Conservation (phyloP, 257 asterid genomes). For the Solanum tacnaense region DNA sequence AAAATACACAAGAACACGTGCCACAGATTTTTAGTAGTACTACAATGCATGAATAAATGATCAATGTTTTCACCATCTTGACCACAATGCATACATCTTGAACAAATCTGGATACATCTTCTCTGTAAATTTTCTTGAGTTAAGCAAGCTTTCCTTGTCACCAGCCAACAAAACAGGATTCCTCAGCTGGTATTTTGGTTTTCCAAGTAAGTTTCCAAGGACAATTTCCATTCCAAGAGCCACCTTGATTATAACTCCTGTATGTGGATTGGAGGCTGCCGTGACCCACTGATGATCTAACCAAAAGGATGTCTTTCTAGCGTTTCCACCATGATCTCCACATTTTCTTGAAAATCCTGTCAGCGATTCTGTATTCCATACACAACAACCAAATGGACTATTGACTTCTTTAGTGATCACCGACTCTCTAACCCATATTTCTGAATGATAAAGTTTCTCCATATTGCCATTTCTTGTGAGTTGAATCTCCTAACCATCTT, state of each 20-base stretch:
- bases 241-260: neutral
- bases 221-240: neutral
- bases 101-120: neutral
- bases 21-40: neutral
- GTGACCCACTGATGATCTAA: neutral
- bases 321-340: neutral
- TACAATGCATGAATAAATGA: neutral
- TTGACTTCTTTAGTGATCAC: neutral
- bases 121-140: neutral
- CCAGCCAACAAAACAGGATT: neutral
- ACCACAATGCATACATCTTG: neutral
- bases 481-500: neutral
- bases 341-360: neutral
- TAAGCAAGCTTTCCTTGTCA: neutral
- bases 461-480: neutral
- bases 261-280: neutral
- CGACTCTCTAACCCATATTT: neutral
- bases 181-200: neutral
- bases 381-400: neutral
- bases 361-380: neutral
- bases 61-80: neutral
- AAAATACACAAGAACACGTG: neutral
- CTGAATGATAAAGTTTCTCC: neutral
- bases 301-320: neutral
- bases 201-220: neutral